phyloP scores from a whole-genome alignment of 495 filamentous ascomycete species.

The Cairneyella variabilis region DNA sequence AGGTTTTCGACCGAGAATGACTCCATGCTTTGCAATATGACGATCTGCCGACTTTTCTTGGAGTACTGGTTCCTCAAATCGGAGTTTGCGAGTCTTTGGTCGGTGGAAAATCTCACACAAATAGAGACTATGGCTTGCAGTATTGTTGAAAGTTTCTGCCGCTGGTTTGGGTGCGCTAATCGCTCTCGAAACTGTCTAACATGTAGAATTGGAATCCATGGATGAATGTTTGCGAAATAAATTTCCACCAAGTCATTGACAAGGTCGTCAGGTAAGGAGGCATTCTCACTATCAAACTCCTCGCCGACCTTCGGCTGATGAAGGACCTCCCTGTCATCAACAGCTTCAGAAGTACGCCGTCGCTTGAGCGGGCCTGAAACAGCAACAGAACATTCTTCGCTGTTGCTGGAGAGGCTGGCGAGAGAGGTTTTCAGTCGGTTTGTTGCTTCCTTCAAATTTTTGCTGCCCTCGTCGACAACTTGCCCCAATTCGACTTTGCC shows the following conservation, averaged over 20 bases:
- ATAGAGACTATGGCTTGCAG: slow-evolving; percentile 33
- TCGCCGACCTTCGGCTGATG: too few species aligned
- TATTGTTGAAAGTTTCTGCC: slow-evolving; percentile 16
- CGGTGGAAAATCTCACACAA: slow-evolving; percentile 25
- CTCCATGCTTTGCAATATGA: slow-evolving; percentile 33
- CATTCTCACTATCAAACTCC: not conserved
- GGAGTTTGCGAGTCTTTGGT: slow-evolving; percentile 3
- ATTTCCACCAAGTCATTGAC: slow-evolving; percentile 24
- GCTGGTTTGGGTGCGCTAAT: slow-evolving; percentile 16
- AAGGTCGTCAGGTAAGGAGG: slow-evolving; percentile 23
- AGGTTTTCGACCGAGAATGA: slow-evolving; percentile 33
- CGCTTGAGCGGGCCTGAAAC: slow-evolving; percentile 1
- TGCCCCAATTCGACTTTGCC: too few species aligned
- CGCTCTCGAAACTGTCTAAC: slow-evolving; percentile 23
- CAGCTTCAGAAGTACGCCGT: not conserved
- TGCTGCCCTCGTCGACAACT: not conserved
- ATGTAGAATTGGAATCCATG: slow-evolving; percentile 39
- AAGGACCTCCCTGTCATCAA: not conserved
- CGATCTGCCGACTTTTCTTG: slow-evolving; percentile 25
- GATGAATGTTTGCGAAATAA: slow-evolving; percentile 26
- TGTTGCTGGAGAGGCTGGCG: not conserved
- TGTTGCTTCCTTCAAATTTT: slow-evolving; percentile 12
- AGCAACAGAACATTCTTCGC: not conserved
- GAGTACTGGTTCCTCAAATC: slow-evolving; percentile 23
- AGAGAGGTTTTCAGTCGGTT: slow-evolving; percentile 14